These are phyloP conservation scores for Boletus semigastroideus DNA, from an alignment of 1,284 basidiomycete genomes.

Conservation along the genomic window DNA sequence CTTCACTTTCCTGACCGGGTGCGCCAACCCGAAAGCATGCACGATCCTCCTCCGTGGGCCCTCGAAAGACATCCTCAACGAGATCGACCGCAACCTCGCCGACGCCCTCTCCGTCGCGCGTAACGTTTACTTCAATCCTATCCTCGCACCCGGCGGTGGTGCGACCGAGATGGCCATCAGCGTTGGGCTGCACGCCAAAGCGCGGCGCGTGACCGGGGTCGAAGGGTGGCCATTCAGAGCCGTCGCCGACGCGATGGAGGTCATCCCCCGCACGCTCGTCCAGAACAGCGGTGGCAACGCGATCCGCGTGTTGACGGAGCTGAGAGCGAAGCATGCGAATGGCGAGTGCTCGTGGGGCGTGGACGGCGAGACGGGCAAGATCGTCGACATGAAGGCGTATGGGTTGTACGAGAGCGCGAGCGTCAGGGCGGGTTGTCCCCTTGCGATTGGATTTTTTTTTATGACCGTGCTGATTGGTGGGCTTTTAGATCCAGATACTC, in stretches of 20 bases:
- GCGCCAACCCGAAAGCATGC: slow-evolving; percentile 93
- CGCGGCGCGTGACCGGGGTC: slow-evolving; percentile 77
- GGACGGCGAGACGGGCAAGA: slow-evolving; percentile 93
- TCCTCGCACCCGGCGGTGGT: slow-evolving; percentile 90
- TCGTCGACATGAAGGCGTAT: slow-evolving; percentile 94
- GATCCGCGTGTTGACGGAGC: slow-evolving; percentile 89
- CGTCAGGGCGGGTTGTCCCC: slow-evolving; percentile 67
- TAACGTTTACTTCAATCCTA: slow-evolving; percentile 95
- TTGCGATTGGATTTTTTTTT: background rate
- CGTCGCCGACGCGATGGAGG: slow-evolving; percentile 95
- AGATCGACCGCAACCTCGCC: slow-evolving; percentile 96
- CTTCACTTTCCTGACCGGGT: slow-evolving; percentile 95
- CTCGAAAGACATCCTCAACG: slow-evolving; percentile 97
- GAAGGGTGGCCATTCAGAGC: slow-evolving; percentile 91
- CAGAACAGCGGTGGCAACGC: slow-evolving; percentile 97
- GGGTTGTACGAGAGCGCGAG: slow-evolving; percentile 94
- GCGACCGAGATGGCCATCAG: slow-evolving; percentile 98
- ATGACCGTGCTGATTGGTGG: background rate
- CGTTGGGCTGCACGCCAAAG: slow-evolving; percentile 85
- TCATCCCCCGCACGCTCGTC: slow-evolving; percentile 93
- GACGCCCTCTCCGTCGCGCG: slow-evolving; percentile 98
- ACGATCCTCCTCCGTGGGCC: slow-evolving; percentile 98
- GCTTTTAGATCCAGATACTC: slow-evolving; percentile 86
- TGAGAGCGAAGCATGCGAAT: slow-evolving; percentile 93
- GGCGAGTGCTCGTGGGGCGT: slow-evolving; percentile 92